These are phyloP conservation scores for Mariannaea sp. DNA, from an alignment of 2,329 filamentous ascomycete species.

Conservation along the genomic window DNA sequence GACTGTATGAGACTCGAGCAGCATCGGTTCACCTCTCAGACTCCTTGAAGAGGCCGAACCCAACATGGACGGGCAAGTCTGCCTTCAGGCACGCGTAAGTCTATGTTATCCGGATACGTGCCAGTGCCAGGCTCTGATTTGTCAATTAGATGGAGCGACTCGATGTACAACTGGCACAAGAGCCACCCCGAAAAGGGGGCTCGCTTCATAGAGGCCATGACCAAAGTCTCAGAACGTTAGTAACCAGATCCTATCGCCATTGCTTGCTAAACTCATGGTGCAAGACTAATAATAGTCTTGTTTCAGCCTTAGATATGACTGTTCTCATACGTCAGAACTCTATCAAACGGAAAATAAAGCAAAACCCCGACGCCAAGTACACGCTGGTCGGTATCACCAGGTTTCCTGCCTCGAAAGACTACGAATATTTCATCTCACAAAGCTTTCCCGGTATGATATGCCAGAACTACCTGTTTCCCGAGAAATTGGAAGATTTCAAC, in stretches of 20 bases:
- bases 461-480: conserved; percentile 5
- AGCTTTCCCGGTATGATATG: conserved; percentile 6
- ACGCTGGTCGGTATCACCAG: conserved; percentile 18
- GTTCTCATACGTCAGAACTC: conserved; percentile 17
- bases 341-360: conserved; percentile 8
- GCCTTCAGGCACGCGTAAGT: conserved; percentile 30
- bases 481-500: neutral
- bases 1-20: conserved; percentile 27
- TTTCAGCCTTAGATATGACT: conserved; percentile 21
- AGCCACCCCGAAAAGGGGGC: conserved; percentile 47
- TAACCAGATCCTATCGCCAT: neutral
- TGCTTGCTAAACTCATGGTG: conserved; percentile 43
- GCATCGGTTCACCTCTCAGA: conserved; percentile 28
- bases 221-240: conserved; percentile 19
- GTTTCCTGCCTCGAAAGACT: conserved; percentile 2
- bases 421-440: conserved; percentile 12
- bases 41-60: conserved; percentile 23
- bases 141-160: conserved; percentile 22
- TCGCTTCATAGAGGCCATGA: conserved; percentile 32
- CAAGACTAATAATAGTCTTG: neutral
- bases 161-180: conserved; percentile 32
- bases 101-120: no score
- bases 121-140: no score
- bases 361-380: neutral
- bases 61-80: conserved; percentile 26